A percentile compares a stretch with the other conserved stretches of the same genome.
Conservation (phyloP, 2,329 filamentous ascomycete species). For the Triangularia verruculosa region DNA sequence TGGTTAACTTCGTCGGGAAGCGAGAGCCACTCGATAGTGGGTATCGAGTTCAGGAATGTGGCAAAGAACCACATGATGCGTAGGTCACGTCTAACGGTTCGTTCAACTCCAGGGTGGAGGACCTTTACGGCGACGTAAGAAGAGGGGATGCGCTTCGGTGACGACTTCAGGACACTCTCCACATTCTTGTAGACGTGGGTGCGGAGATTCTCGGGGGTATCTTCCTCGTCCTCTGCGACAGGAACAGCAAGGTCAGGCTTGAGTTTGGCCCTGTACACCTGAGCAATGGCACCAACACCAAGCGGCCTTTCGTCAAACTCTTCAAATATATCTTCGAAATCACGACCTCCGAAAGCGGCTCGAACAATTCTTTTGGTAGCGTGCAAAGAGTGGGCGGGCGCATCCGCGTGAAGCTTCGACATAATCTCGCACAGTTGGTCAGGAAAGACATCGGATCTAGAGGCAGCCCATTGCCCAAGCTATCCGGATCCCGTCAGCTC, state of each 20-base stretch:
- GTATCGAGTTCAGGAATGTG: conserved; percentile 75
- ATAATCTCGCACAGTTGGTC: conserved; percentile 87
- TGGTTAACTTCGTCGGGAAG: conserved; percentile 90
- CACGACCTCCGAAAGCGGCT: conserved; percentile 74
- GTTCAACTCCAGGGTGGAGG: conserved; percentile 85
- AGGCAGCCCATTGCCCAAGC: conserved; percentile 98
- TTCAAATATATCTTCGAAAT: conserved; percentile 90
- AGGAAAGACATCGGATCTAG: conserved; percentile 93
- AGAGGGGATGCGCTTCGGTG: conserved; percentile 80
- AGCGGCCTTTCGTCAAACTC: conserved; percentile 89
- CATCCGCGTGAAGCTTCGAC: conserved; percentile 92
- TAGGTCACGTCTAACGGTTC: conserved; percentile 83
- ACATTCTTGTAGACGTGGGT: conserved; percentile 77
- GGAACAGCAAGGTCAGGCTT: conserved; percentile 71
- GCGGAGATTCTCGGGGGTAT: conserved; percentile 46
- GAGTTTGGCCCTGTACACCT: conserved; percentile 94
- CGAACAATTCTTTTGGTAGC: conserved; percentile 76
- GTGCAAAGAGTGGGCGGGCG: conserved; percentile 82
- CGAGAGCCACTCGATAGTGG: conserved; percentile 95
- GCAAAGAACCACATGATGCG: conserved; percentile 95
- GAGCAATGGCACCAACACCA: conserved; percentile 92
- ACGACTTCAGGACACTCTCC: conserved; percentile 80
- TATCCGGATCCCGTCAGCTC: conserved; percentile 33
- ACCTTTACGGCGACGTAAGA: conserved; percentile 95
- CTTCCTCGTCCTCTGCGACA: conserved; percentile 54